Conservation (phyloP, 176 grass and related monocot genomes). For the Zea luxurians region DNA sequence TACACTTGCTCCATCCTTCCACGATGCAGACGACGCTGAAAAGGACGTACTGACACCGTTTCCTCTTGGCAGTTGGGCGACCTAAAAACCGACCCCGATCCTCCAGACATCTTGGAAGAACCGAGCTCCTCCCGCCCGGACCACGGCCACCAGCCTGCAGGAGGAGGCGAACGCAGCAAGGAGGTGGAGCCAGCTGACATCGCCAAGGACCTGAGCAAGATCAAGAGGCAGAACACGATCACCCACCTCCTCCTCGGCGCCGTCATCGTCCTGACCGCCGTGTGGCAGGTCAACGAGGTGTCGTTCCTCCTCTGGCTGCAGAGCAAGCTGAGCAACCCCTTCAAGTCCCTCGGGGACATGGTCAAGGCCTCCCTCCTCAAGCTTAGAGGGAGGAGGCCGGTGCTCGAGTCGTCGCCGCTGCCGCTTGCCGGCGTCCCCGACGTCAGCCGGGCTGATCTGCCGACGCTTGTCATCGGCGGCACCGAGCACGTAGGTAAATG, state of each 20-base stretch:
- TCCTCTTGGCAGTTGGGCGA: constrained; percentile 13
- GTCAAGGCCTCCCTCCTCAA: constrained; percentile 32
- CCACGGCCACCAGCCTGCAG: neutral
- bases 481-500: neutral
- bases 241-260: constrained; percentile 54
- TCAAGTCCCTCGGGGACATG: constrained; percentile 48
- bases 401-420: constrained; percentile 38
- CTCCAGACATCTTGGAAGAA: neutral
- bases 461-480: constrained; percentile 21
- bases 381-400: constrained; percentile 9
- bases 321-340: constrained; percentile 41
- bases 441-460: constrained; percentile 31
- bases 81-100: neutral
- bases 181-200: constrained; percentile 7
- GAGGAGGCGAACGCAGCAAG: neutral
- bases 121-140: neutral
- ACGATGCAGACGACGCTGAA: neutral
- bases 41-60: neutral
- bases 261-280: constrained; percentile 44
- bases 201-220: constrained; percentile 44
- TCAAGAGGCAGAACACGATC: constrained; percentile 60
- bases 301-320: constrained; percentile 46
- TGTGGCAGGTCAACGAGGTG: constrained; percentile 55
- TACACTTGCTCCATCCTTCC: neutral
- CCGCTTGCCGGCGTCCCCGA: constrained; percentile 26